Percentiles rank a stretch among this genome's conserved stretches.
These are phyloP conservation scores for Eragrostis nindensis DNA, from an alignment of 176 grass and related monocot genomes.

Conservation along the genomic window DNA sequence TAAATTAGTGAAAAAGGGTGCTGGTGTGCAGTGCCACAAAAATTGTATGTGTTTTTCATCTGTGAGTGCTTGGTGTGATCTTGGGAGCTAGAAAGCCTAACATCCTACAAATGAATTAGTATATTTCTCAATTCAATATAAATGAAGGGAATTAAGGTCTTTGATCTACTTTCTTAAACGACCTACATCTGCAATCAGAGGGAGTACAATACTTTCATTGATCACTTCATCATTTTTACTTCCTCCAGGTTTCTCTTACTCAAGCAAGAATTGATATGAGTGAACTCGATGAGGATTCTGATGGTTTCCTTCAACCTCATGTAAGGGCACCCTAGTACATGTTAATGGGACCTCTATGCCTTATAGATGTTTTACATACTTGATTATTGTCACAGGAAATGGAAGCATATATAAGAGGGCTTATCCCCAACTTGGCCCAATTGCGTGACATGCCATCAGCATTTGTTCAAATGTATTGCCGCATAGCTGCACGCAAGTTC, in stretches of 20 bases:
- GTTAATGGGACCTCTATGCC: not conserved
- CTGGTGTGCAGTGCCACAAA: no score
- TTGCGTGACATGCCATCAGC: constrained; percentile 84
- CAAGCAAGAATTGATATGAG: constrained; percentile 99
- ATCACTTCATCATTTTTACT: constrained; percentile 31
- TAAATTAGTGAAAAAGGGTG: no score
- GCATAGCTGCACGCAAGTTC: constrained; percentile 98
- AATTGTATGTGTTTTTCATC: no score
- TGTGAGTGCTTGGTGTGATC: no score
- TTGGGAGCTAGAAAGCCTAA: no score
- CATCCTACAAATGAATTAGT: no score
- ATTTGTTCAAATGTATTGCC: constrained; percentile 99
- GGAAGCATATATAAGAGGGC: constrained; percentile 98
- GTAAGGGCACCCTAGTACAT: constrained; percentile 50
- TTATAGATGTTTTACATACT: constrained; percentile 34
- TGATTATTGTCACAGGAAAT: constrained; percentile 76
- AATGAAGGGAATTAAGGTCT: no score
- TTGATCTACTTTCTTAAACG: no score
- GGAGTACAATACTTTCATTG: not conserved
- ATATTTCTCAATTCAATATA: no score
- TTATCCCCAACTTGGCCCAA: constrained; percentile 97
- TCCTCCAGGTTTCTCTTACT: constrained; percentile 91
- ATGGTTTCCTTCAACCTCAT: constrained; percentile 99
- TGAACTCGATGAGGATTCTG: constrained; percentile 99
- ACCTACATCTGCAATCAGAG: no score